Conservation (phyloP, 208 protist genomes). For the Trypanosoma grayi region DNA sequence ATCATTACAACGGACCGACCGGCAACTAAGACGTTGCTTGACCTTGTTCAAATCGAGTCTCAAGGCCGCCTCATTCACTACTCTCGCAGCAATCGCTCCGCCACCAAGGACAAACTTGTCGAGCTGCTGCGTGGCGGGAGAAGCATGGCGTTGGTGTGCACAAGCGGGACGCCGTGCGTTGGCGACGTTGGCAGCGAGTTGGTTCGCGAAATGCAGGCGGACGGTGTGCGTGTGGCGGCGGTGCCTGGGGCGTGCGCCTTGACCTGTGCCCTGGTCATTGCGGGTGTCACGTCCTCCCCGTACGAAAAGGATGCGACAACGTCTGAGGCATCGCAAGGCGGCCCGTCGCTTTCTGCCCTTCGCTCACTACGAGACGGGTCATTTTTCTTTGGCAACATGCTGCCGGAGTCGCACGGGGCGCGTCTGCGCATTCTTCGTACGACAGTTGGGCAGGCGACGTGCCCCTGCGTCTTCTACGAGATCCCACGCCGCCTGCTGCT, state of each 20-base stretch:
- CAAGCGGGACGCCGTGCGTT: constrained; percentile 85
- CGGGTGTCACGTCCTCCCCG: constrained; percentile 60
- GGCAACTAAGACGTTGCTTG: constrained; percentile 80
- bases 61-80: constrained; percentile 89
- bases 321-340: background rate
- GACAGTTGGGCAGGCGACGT: constrained; percentile 50
- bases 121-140: constrained; percentile 82
- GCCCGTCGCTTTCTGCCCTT: background rate
- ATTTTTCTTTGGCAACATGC: constrained; percentile 87
- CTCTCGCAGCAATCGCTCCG: constrained; percentile 58
- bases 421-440: constrained; percentile 68
- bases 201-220: constrained; percentile 78
- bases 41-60: constrained; percentile 75
- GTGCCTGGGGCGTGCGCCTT: constrained; percentile 81
- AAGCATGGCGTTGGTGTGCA: constrained; percentile 89
- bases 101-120: constrained; percentile 71
- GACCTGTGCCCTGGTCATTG: constrained; percentile 72
- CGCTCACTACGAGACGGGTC: constrained; percentile 57
- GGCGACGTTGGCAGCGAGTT: constrained; percentile 81
- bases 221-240: constrained; percentile 74
- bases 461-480: constrained; percentile 88
- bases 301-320: constrained; percentile 28
- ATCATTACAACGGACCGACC: constrained; percentile 82
- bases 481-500: constrained; percentile 72
- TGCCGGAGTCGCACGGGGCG: constrained; percentile 60